Evolutionary conservation across 2,329 filamentous ascomycete genomes (phyloP), one percentile per base, ranked within the genome.

Genomic region (Coniella lustricola): DNA sequence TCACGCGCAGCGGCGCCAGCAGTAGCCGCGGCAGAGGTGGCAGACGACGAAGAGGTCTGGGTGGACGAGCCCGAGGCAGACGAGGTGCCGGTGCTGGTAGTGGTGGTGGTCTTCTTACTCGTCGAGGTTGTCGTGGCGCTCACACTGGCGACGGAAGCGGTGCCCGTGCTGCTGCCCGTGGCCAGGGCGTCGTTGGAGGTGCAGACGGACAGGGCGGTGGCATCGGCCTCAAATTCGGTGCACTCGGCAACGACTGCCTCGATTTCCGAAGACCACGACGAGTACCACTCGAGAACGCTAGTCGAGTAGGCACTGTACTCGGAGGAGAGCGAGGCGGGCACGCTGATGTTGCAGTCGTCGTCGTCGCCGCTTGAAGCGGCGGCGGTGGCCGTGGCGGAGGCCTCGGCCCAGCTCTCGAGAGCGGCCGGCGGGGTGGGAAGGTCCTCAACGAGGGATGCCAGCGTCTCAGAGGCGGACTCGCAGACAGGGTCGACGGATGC

Each of bases 341-440:
- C 2, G 13, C 55, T 54, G 52, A 55, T 12, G 29, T 18, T 35
- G 59, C 63, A 65, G 14, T 48, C 22, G 53, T 64, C 56, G 25
- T 10, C 25, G 25, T 10, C 10, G n/a, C n/a, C n/a, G n/a, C n/a
- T n/a, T n/a, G n/a, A n/a, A n/a, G n/a, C n/a, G n/a, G n/a, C n/a
- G n/a, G n/a, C n/a, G 25, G 25, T 10, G 13, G 55, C 55, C 4
- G 45, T n/a, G 18, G 51, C 25, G 32, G 48, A n/a, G 7, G 56
- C 49, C 31, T n/a, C 34, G 51, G 54, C 51, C 44, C 49, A 63
- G 1, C 44, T 48, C 7, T 46, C 3, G 7, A 64, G 10, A 29
- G 44, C 59, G 9, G 56, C 35, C 5, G 57, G 57, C 2, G 54
- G 29, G 3, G 59, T 60, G 14, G 64, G 64, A 32, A 59, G 29